These are phyloP conservation scores for Candida andamanensis DNA, from an alignment of 805 yeast species.

Conservation along the genomic window DNA sequence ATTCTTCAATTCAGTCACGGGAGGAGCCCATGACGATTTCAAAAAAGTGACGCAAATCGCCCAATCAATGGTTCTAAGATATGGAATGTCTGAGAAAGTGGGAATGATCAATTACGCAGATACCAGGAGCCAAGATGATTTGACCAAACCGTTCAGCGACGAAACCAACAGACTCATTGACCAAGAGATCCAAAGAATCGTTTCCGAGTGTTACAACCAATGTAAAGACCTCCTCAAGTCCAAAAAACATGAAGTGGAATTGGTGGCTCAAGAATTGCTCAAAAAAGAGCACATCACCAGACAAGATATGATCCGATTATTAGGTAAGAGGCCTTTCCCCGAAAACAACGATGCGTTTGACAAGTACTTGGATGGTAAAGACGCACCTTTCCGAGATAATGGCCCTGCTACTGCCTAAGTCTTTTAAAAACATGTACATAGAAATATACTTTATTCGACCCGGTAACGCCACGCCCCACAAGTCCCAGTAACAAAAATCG, in stretches of 20 bases:
- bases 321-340: constrained; percentile 75
- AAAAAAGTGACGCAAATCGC: constrained; percentile 89
- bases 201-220: constrained; percentile 57
- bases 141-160: constrained; percentile 79
- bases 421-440: no score
- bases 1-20: constrained; percentile 80
- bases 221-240: constrained; percentile 56
- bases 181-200: constrained; percentile 60
- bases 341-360: constrained; percentile 86
- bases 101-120: constrained; percentile 60
- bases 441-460: not conserved
- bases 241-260: constrained; percentile 55
- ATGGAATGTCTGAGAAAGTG: constrained; percentile 82
- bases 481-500: no score
- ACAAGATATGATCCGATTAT: constrained; percentile 69
- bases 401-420: constrained; percentile 6
- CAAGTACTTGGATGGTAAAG: constrained; percentile 61
- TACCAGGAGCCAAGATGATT: constrained; percentile 44
- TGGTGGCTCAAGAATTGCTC: constrained; percentile 70
- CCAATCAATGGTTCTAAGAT: constrained; percentile 77
- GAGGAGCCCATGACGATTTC: constrained; percentile 92
- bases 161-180: constrained; percentile 67
- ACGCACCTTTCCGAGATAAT: constrained; percentile 30
- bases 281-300: constrained; percentile 75
- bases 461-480: not conserved